Base-by-base conservation (phyloP, 2,329 filamentous ascomycete genomes). In the Chaetomium sp. region DNA sequence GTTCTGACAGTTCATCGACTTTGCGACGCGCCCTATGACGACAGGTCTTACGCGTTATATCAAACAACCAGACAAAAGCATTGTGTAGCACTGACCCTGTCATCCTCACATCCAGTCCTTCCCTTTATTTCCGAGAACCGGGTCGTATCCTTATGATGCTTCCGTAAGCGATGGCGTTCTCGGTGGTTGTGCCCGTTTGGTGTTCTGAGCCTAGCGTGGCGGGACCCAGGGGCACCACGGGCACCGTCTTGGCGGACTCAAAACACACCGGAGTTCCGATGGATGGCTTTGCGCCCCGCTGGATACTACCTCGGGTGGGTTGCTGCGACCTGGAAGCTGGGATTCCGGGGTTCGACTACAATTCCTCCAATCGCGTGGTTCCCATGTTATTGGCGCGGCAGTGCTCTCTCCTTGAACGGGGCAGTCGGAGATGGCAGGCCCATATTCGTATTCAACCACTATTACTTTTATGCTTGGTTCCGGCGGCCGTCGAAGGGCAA, bases 301-400 rank as follows among this genome's bases (percentile, higher is more conserved):
- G 62, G n/a, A 68, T 68, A 45, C 65, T 54, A 70, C 69, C 57
- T 63, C 50, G 49, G 10, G n/a, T 16, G 12, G 23, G 33, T 29
- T 4, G 27, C 8, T 25, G 10, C 21, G 29, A 31, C 38, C 38
- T 45, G 55, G 33, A 23, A 31, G 29, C 38, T 45, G 55, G 33
- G 49, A 62, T 56, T 60, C 59, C 60, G 38, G 59, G 27, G 29
- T 16, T 25, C n/a, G 19, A 8, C 16, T 50, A 21, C 33, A 13
- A 57, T 70, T 69, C 70, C 70, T 67, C 70, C 70, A 71, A 71
- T 71, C 49, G 59, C 50, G 25, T 27, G 8, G 29, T 29, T 16
- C 21, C 16, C 23, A 13, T 23, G 51, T 58, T 57, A 65, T 66
- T 57, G 60, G 45, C 38, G 56, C 63, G 65, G 68, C 60, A 64